Base-by-base conservation (phyloP, 2,329 filamentous ascomycete species). In the Verticillium klebahnii region DNA sequence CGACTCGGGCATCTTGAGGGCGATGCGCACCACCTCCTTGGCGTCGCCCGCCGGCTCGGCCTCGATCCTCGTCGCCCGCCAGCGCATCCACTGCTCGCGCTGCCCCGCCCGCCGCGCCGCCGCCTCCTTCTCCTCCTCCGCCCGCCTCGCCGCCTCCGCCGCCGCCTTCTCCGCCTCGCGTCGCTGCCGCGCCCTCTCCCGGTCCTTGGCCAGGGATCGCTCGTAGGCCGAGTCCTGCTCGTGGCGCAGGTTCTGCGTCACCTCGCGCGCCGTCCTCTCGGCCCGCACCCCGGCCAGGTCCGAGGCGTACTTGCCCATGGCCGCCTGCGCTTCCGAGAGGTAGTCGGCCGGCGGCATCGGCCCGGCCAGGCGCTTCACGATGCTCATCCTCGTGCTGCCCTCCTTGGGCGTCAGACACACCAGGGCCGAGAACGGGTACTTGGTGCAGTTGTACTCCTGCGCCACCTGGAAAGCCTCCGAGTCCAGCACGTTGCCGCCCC, bases 171-270 rank as follows among this genome's bases (percentile, higher is more conserved):
- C 92, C 2, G 90, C 92, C 73, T 96, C 93, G 58, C 85, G 85
- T 71, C 86, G 86, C 72, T 89, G 86, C 36, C 91, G 83, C 0
- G 91, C 90, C 23, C 94, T 89, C 74, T 97, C 93, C 45, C 93
- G 84, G 75, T 99, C 95, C 63, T 88, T 87, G 11, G 93, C 94
- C 34, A 99, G 80, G 0, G 92, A 96, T 64, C 93, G 87, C 76
- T 99, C 93, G 74, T 99, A 99, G 0, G 95, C 95, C 11, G 87
- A 90, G 72, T 98, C 93, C 73, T 99, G 95, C 74, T 97, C 88
- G 64, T 90, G 85, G n/a, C 93, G 86, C 37, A 99, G 80, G 68
- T 80, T 91, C 56, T 94, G 85, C n/a, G 90, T 85, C 2, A 92
- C 87, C 71, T 96, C 87, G 67, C 96, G 91, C 52, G 93, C 92